Evolutionary conservation across 208 protist genomes (phyloP).

Genomic region (Trichomonas vaginalis): DNA sequence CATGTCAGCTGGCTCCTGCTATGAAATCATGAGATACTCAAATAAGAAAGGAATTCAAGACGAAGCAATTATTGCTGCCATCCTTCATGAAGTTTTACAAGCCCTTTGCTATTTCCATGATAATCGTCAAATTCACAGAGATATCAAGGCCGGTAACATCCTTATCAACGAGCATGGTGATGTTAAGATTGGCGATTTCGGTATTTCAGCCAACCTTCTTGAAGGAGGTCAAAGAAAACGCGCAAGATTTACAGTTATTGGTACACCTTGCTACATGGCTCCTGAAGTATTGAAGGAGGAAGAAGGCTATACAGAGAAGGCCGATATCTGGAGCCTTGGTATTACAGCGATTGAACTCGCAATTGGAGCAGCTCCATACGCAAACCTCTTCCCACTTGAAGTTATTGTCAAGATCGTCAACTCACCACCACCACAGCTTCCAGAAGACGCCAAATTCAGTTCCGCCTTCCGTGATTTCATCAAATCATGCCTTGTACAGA

Average conservation of each 20-base stretch:
- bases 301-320: conserved; percentile 34
- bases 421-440: background rate
- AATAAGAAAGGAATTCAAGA: background rate
- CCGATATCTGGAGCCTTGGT: conserved; percentile 48
- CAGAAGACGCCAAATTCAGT: background rate
- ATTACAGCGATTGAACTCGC: conserved; percentile 47
- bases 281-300: conserved; percentile 38
- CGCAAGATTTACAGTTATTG: conserved; percentile 37
- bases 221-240: conserved; percentile 17
- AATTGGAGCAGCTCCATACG: conserved; percentile 31
- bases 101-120: conserved; percentile 31
- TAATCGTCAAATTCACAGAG: conserved; percentile 34
- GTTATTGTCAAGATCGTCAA: conserved; percentile 24
- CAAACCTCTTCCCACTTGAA: conserved; percentile 34
- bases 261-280: conserved; percentile 47
- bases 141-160: conserved; percentile 38
- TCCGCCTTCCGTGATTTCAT: background rate
- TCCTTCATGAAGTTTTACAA: conserved; percentile 28
- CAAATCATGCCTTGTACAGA: background rate
- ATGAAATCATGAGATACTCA: background rate
- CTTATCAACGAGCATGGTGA: conserved; percentile 28
- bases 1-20: background rate
- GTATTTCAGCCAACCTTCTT: conserved; percentile 24
- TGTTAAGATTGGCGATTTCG: conserved; percentile 42
- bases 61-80: conserved; percentile 28